Percentiles rank a stretch among this genome's conserved stretches.
Conservation (phyloP, 208 protist species). For the Crithidia expoeki region DNA sequence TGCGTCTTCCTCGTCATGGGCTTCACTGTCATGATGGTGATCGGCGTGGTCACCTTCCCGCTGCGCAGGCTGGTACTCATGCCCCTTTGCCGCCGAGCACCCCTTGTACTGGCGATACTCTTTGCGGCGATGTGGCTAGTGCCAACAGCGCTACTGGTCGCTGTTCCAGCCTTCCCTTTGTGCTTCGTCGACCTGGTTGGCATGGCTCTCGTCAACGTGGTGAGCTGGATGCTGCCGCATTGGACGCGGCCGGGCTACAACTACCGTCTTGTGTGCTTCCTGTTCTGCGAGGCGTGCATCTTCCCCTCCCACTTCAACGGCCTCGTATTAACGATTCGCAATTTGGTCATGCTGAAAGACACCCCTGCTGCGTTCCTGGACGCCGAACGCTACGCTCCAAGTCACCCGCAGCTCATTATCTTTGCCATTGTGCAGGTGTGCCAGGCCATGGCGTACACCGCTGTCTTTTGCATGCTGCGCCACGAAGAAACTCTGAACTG, state of each 20-base stretch:
- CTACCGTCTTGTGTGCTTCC: slow-evolving; percentile 36
- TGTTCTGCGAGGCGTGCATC: slow-evolving; percentile 23
- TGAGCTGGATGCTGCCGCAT: slow-evolving; percentile 51
- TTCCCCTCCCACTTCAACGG: slow-evolving; percentile 76
- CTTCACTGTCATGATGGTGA: slow-evolving; percentile 20
- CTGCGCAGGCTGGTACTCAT: slow-evolving; percentile 32
- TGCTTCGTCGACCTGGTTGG: slow-evolving; percentile 44
- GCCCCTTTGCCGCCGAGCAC: slow-evolving; percentile 27
- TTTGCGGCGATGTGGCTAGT: slow-evolving; percentile 46
- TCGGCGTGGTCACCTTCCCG: slow-evolving; percentile 29
- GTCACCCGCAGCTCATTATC: slow-evolving; percentile 36
- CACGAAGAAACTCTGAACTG: slow-evolving; percentile 30
- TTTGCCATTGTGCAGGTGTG: slow-evolving; percentile 45
- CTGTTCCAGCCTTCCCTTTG: slow-evolving; percentile 48
- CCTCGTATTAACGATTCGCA: slow-evolving; percentile 59
- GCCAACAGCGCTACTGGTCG: slow-evolving; percentile 42
- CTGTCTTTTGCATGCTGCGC: slow-evolving; percentile 38
- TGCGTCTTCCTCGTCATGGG: slow-evolving; percentile 33
- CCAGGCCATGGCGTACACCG: slow-evolving; percentile 24
- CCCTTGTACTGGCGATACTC: slow-evolving; percentile 5
- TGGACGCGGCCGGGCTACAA: slow-evolving; percentile 29
- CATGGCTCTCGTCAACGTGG: slow-evolving; percentile 30
- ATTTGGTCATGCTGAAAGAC: slow-evolving; percentile 50
- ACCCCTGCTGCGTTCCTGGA: slow-evolving; percentile 41
- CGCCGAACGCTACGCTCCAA: slow-evolving; percentile 45